Conservation (phyloP, 2,329 filamentous ascomycete genomes). For the Daldinia sp. region DNA sequence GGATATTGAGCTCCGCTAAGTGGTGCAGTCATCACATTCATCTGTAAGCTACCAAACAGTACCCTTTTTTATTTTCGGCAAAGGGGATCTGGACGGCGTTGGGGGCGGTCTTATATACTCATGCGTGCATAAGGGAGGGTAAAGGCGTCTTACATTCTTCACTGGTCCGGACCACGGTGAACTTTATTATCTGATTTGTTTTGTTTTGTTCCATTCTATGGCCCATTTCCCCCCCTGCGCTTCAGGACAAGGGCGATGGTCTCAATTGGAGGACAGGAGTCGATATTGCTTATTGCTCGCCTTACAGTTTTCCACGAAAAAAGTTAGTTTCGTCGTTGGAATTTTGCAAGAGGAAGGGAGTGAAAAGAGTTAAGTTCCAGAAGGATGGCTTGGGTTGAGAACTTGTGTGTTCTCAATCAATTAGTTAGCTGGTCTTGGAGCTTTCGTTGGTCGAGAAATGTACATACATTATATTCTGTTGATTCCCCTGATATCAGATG, state of each 20-base stretch:
- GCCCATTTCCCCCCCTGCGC: background rate
- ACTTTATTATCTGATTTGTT: background rate
- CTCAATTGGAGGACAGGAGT: constrained; percentile 12
- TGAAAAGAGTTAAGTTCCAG: background rate
- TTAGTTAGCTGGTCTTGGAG: background rate
- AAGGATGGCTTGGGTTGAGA: background rate
- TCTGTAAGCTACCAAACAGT: constrained; percentile 12
- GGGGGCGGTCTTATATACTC: constrained; percentile 22
- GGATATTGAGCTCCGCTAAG: constrained; percentile 65
- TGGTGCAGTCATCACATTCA: background rate
- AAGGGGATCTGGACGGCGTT: constrained; percentile 29
- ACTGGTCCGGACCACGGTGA: constrained; percentile 12
- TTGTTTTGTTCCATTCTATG: constrained; percentile 1
- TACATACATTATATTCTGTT: constrained; percentile 13
- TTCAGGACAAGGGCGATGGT: background rate
- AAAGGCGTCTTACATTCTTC: constrained; percentile 24
- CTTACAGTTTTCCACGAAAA: constrained; percentile 22
- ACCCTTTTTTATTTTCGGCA: constrained; percentile 15
- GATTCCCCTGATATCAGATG: constrained; percentile 8
- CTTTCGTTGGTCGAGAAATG: constrained; percentile 2
- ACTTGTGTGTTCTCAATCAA: background rate
- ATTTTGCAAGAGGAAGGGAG: constrained; percentile 7
- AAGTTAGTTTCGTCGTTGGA: constrained; percentile 28
- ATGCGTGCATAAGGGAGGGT: constrained; percentile 34
- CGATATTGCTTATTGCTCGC: constrained; percentile 17